These are phyloP conservation scores for Trichoderma guizhouense DNA, from an alignment of 2,329 filamentous ascomycete genomes.

Conservation along the genomic window DNA sequence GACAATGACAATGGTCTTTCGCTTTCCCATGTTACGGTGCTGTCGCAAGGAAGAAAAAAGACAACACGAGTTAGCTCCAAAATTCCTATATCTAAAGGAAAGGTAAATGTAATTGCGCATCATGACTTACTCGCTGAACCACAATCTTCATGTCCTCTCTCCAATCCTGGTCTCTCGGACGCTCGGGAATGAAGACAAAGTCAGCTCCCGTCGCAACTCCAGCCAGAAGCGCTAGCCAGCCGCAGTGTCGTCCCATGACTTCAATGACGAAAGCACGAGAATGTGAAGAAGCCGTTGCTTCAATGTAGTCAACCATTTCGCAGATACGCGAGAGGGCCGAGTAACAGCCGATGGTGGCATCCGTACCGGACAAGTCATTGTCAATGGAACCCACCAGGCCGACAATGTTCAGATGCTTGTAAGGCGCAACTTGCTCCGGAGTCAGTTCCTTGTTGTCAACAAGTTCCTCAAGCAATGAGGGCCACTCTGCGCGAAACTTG, in stretches of 20 bases:
- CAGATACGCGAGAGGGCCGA: constrained; percentile 91
- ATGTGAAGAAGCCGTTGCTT: constrained; percentile 91
- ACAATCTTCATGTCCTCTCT: constrained; percentile 80
- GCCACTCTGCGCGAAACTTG: constrained; percentile 90
- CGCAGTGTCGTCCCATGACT: constrained; percentile 97
- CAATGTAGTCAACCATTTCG: constrained; percentile 93
- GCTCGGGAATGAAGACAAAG: constrained; percentile 95
- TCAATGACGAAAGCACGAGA: constrained; percentile 96
- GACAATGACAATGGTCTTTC: constrained; percentile 97
- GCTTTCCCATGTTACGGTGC: constrained; percentile 86
- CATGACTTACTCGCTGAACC: constrained; percentile 61
- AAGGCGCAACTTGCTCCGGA: constrained; percentile 67
- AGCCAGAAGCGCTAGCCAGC: constrained; percentile 95
- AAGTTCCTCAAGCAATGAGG: constrained; percentile 79
- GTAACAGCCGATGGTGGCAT: constrained; percentile 96
- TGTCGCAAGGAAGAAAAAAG: constrained; percentile 34
- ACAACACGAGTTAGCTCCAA: neutral
- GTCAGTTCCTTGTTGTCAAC: constrained; percentile 70
- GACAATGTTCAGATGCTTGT: constrained; percentile 89
- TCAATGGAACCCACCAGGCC: constrained; percentile 96
- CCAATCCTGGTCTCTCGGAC: constrained; percentile 85
- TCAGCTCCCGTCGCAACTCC: constrained; percentile 93
- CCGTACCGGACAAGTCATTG: constrained; percentile 95
- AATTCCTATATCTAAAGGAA: neutral
- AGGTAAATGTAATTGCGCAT: neutral